Percentiles rank a stretch among this genome's conserved stretches.
Evolutionary conservation across 1,139 yeast genomes (phyloP).

Genomic region (Suhomyces anneliseae): DNA sequence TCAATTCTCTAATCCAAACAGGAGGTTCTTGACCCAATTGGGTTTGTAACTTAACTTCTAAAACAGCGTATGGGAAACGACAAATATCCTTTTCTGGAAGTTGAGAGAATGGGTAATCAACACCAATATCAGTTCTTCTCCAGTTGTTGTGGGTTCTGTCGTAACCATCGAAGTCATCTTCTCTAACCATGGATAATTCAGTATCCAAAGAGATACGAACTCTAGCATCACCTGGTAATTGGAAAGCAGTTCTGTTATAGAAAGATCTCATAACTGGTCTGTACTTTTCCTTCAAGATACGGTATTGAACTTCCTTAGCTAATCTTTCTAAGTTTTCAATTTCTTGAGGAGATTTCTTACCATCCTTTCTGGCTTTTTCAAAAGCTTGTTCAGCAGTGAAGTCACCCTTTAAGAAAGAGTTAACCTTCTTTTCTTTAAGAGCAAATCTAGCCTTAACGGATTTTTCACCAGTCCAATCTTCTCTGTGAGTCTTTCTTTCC

Average conservation of each 20-base stretch:
- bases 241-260: conserved; percentile 97
- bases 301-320: conserved; percentile 90
- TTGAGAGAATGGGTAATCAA: conserved; percentile 91
- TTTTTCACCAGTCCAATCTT: conserved; percentile 99
- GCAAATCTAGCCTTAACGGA: conserved; percentile 96
- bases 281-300: conserved; percentile 76
- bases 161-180: conserved; percentile 90
- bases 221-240: conserved; percentile 97
- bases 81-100: conserved; percentile 81
- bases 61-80: conserved; percentile 94
- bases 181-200: conserved; percentile 93
- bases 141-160: conserved; percentile 91
- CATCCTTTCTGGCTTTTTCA: conserved; percentile 89
- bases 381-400: conserved; percentile 88
- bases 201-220: conserved; percentile 97
- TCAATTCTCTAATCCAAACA: conserved; percentile 91
- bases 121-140: conserved; percentile 98
- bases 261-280: conserved; percentile 96
- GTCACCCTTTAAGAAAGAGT: conserved; percentile 76
- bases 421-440: conserved; percentile 86
- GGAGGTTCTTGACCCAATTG: conserved; percentile 99
- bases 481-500: conserved; percentile 96
- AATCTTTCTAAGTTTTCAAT: conserved; percentile 88
- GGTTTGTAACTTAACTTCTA: conserved; percentile 95
- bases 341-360: conserved; percentile 82